A percentile compares a stretch with the other conserved stretches of the same genome.
Conservation (phyloP, 164 flowering plant species). For the Piper betle region DNA sequence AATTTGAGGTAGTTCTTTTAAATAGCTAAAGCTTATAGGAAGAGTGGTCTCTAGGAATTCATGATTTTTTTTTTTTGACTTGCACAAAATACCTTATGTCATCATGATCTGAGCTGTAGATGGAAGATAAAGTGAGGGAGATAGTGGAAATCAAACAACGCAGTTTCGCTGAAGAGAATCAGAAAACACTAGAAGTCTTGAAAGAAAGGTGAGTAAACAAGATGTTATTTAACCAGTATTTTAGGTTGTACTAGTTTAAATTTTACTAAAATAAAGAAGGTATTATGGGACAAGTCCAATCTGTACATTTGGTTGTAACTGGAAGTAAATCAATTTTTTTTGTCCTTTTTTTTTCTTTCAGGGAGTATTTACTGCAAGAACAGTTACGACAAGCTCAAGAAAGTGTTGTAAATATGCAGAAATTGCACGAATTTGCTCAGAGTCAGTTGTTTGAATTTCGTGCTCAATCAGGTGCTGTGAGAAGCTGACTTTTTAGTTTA, state of each 20-base stretch:
- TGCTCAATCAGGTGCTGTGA: constrained; percentile 77
- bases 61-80: neutral
- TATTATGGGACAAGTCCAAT: neutral
- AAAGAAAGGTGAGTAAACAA: constrained; percentile 60
- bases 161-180: constrained; percentile 96
- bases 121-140: constrained; percentile 98
- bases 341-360: constrained; percentile 11
- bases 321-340: neutral
- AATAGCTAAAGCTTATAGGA: neutral
- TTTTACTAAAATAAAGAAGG: neutral
- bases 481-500: neutral
- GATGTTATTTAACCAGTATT: neutral
- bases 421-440: constrained; percentile 91
- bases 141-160: constrained; percentile 95
- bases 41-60: neutral
- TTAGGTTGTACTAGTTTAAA: neutral
- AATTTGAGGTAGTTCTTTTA: neutral
- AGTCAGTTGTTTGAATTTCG: constrained; percentile 89
- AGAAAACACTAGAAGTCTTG: constrained; percentile 79
- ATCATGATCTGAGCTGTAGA: constrained; percentile 25
- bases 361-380: constrained; percentile 82
- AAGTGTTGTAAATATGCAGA: constrained; percentile 88
- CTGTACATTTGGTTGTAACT: neutral
- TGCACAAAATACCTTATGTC: neutral
- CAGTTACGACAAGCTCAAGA: constrained; percentile 87